These are phyloP conservation scores for Leptodermis oblonga DNA, from an alignment of 257 asterid species.

Conservation along the genomic window DNA sequence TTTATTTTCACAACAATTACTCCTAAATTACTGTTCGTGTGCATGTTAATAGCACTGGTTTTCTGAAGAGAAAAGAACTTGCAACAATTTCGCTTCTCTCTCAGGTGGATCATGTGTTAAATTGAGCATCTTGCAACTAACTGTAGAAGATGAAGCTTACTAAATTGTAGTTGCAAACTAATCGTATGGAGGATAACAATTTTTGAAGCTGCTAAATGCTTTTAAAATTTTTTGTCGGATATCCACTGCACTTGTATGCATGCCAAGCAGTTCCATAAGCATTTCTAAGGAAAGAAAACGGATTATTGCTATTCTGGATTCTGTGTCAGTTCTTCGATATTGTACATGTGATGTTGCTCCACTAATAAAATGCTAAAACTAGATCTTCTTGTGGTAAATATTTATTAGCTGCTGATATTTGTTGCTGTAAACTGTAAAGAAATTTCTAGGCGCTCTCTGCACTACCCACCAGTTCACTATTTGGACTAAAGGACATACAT, in stretches of 20 bases:
- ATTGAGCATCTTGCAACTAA: neutral
- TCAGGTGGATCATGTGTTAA: neutral
- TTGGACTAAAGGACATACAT: constrained; percentile 40
- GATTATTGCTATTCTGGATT: constrained; percentile 23
- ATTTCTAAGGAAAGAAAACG: neutral
- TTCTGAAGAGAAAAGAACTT: neutral
- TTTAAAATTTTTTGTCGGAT: neutral
- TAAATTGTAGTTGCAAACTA: neutral
- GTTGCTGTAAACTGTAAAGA: constrained; percentile 24
- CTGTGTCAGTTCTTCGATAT: constrained; percentile 29
- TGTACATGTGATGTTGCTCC: constrained; percentile 40
- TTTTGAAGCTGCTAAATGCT: neutral
- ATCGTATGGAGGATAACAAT: neutral
- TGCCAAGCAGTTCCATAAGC: neutral
- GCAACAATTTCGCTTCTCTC: neutral
- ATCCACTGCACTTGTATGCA: neutral
- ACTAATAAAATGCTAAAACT: constrained; percentile 36
- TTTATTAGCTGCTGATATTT: constrained; percentile 42
- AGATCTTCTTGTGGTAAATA: constrained; percentile 38
- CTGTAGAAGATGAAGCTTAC: neutral
- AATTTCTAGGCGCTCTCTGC: constrained; percentile 34
- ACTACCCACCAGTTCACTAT: constrained; percentile 48
- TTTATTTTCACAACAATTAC: neutral
- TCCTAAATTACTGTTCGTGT: neutral
- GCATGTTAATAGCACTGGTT: neutral